Evolutionary conservation across 768 basidiomycete species (phyloP).

Genomic region (Hericium rajendrae): DNA sequence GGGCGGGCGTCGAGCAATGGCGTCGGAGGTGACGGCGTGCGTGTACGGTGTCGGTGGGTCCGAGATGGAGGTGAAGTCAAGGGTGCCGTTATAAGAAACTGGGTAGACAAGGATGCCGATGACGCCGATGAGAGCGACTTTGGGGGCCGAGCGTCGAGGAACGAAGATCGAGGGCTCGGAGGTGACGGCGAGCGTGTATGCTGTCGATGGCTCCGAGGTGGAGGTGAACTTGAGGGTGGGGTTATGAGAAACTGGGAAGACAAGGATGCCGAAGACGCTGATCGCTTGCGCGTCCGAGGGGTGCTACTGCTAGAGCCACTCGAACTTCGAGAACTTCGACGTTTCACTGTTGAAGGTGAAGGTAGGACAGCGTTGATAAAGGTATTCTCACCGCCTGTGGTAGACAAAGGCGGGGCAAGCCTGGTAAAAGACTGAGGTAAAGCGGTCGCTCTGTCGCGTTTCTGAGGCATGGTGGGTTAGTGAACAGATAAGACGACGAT

Average conservation of each 20-base stretch:
- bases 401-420: not conserved
- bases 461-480: not conserved
- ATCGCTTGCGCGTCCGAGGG: slow-evolving; percentile 6
- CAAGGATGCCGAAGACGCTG: slow-evolving; percentile 3
- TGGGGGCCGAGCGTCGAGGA: not conserved
- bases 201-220: not conserved
- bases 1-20: not conserved
- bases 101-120: slow-evolving; percentile 2
- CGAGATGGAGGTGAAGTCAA: not conserved
- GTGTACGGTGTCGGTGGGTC: not conserved
- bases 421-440: not conserved
- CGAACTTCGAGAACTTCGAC: not conserved
- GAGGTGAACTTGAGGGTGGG: not conserved
- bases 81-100: slow-evolving; percentile 5
- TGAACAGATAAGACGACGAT: not conserved
- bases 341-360: not conserved
- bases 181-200: not conserved
- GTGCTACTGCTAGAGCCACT: not conserved
- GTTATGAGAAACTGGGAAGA: slow-evolving; percentile 6
- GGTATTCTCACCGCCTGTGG: not conserved
- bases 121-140: slow-evolving; percentile 10
- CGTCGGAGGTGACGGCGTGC: not conserved
- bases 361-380: not conserved
- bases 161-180: slow-evolving; percentile 1
- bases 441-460: not conserved